Evolutionary conservation across 495 filamentous ascomycete genomes (phyloP), one percentile per base, ranked within the genome.

Genomic region (Lentithecium fluviatile): DNA sequence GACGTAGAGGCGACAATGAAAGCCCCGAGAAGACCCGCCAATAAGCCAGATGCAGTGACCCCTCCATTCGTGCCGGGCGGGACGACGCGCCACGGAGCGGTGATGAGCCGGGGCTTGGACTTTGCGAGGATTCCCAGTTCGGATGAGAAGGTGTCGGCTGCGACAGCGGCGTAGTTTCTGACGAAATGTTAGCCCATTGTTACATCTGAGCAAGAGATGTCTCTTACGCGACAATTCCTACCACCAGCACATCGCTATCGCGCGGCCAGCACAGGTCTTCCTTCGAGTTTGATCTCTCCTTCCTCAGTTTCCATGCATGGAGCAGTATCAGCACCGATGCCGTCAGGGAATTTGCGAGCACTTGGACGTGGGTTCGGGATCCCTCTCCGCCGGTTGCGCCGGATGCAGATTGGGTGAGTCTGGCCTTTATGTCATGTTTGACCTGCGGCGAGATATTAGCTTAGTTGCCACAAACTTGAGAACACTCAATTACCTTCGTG

Each of bases 21-120:
- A 6, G 90, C 85, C 0, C 94, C 94, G 0, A 87, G 69, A 19
- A 89, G 69, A 1, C 92, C 94, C 0, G 91, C 91, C 0, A 78
- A 67, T 0, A 94, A 75, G 0, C 94, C 94, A 17, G 78, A 76
- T 1, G 82, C 57, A 0, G 91, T 93, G 8, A 98, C 86, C 4
- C 91, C 94, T 19, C 94, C 94, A 69, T 98, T 98, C 24, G 95
- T 97, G 10, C 94, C 94, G 2, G 82, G 83, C 0, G 93, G 91
- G 0, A 97, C 95, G 13, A 84, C 81, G 12, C 92, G 75, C 20
- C 79, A 88, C 21, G 82, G 81, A 24, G 90, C 90, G 4, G 90
- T 96, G 55, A 98, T 91, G n/a, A 98, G 82, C 17, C 90, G 82
- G 0, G 94, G 94, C 37, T 79, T 75, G 21, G 79, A 80, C 59